Evolutionary conservation across 2,329 filamentous ascomycete species (phyloP).

Genomic region (Davidsoniella neocaledoniae): DNA sequence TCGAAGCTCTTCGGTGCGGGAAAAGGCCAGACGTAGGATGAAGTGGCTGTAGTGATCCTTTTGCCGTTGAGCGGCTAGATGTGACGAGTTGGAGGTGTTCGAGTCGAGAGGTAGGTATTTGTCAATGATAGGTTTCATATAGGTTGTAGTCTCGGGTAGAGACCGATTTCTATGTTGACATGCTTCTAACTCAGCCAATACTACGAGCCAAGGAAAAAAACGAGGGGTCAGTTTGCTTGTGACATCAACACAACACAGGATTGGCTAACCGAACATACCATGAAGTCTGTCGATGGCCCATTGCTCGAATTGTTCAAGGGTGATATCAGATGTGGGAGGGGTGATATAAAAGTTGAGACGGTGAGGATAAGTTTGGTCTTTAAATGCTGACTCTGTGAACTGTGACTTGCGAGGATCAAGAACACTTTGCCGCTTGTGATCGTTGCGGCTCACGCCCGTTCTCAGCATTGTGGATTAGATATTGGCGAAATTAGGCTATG

Average conservation of each 20-base stretch:
- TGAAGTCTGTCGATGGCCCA: constrained; percentile 91
- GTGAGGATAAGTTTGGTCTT: constrained; percentile 63
- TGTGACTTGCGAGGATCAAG: constrained; percentile 74
- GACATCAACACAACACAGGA: neutral
- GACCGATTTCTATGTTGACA: constrained; percentile 89
- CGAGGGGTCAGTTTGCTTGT: constrained; percentile 13
- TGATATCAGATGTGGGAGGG: constrained; percentile 85
- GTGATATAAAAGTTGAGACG: constrained; percentile 83
- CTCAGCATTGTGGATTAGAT: constrained; percentile 26
- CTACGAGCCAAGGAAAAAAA: constrained; percentile 23
- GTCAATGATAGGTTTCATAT: constrained; percentile 74
- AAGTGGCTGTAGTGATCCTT: constrained; percentile 98
- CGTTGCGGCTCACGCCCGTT: constrained; percentile 35
- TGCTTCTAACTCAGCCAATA: constrained; percentile 77
- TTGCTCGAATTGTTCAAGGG: constrained; percentile 93
- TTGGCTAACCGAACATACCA: constrained; percentile 30
- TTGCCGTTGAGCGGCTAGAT: constrained; percentile 57
- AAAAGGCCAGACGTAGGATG: constrained; percentile 84
- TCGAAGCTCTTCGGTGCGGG: constrained; percentile 77
- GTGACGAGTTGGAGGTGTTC: constrained; percentile 46
- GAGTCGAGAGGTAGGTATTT: constrained; percentile 72
- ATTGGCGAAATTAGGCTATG: neutral
- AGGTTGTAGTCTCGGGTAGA: constrained; percentile 60
- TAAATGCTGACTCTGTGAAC: constrained; percentile 62
- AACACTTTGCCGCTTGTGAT: constrained; percentile 58